Base-by-base conservation (phyloP, 495 filamentous ascomycete species). In the Halenospora varia region DNA sequence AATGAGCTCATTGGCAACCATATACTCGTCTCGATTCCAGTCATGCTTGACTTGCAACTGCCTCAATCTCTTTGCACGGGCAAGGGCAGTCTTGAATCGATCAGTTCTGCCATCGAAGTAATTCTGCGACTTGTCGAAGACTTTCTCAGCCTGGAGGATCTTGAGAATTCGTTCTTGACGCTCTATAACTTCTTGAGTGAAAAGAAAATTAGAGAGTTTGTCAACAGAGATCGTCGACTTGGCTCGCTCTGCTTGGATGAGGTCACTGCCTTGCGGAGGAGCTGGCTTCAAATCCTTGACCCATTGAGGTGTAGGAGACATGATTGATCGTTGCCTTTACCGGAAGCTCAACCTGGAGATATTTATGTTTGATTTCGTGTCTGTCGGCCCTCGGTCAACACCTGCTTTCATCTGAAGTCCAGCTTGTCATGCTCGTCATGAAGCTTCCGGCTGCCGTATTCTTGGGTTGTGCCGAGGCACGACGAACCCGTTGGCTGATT, bases 51-150 rank as follows among this genome's bases (percentile, higher is more conserved):
- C 77, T 19, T 79, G 73, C 50, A 90, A 69, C 64, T 86, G 81
- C 52, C 84, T 76, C 55, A 89, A 74, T 42, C 80, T 80, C 75
- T 89, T 89, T 35, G 73, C 82, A 61, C 83, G 71, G 50, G 79
- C 83, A 48, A 88, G 68, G 17, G 85, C 77, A 0, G 77, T 78
- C 64, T 85, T 76, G 59, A 88, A 81, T 20, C 78, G 76, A 56
- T 85, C 83, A n/a, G 82, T 77, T 39, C 85, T 75, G 48, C 85
- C 84, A 53, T 79, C 70, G 51, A 82, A 82, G 69, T 87, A 84
- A 60, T 87, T 88, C 59, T 84, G 80, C 3, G 80, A 82, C 66
- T 88, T 88, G 66, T 88, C 82, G 59, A 88, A 88, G 46, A 86
- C 78, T 61, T 80, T 77, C 49, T 88, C 82, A 0, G 73, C 58